Conservation (phyloP, 208 protist genomes). For the Crithidia sp. region DNA sequence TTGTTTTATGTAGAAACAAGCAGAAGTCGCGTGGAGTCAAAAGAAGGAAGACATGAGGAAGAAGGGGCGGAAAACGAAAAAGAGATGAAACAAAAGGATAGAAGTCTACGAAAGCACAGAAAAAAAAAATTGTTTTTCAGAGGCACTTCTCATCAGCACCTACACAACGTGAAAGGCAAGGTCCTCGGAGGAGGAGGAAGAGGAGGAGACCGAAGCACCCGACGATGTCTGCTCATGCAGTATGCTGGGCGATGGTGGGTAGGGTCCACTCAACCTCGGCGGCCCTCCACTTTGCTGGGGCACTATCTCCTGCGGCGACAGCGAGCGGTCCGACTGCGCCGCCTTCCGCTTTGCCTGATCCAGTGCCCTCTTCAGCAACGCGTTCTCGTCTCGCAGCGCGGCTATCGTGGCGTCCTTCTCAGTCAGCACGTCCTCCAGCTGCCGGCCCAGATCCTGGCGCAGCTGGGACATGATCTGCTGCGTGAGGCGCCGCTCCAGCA, state of each 20-base stretch:
- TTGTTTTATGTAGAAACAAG: too few relatives aligned
- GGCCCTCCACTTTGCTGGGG: not conserved
- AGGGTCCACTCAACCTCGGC: not conserved
- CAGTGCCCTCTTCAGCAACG: slow-evolving; percentile 29
- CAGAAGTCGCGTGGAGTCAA: too few relatives aligned
- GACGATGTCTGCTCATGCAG: slow-evolving; percentile 20
- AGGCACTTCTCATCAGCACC: not conserved
- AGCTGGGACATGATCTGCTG: slow-evolving; percentile 53
- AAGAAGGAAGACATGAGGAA: not conserved
- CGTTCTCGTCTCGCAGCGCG: slow-evolving; percentile 54
- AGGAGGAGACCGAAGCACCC: slow-evolving; percentile 1
- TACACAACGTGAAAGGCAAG: not conserved
- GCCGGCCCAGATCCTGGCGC: slow-evolving; percentile 35
- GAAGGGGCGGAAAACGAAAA: not conserved
- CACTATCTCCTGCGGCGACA: not conserved
- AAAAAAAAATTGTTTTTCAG: too few relatives aligned
- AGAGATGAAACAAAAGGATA: slow-evolving; percentile 6
- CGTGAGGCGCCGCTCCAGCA: slow-evolving; percentile 37
- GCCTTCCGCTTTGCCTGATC: not conserved
- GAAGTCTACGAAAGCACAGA: not conserved
- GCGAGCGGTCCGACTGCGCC: not conserved
- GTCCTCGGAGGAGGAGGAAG: slow-evolving; percentile 10
- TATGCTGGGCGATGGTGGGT: slow-evolving; percentile 30
- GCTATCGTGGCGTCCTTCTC: slow-evolving; percentile 51
- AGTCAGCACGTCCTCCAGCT: slow-evolving; percentile 48